phyloP scores from a whole-genome alignment of 352 stramenopile genomes.

The Paralagenidium karlingii region DNA sequence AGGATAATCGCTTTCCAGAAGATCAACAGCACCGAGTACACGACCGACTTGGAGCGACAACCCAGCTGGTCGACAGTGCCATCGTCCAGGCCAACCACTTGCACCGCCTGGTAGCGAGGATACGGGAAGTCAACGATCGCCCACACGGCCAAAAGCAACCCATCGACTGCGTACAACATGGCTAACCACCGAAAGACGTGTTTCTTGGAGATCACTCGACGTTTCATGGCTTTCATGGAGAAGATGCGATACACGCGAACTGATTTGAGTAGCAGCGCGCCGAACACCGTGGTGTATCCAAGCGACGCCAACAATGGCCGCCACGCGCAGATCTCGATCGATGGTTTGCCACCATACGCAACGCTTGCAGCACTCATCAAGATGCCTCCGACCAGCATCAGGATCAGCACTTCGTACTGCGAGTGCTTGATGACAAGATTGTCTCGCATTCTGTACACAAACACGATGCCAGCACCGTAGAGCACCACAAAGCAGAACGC shows the following conservation, averaged over 20 bases:
- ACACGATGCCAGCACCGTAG: conserved; percentile 14
- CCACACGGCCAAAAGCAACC: conserved; percentile 23
- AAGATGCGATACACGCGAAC: conserved; percentile 47
- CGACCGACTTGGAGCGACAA: too few relatives aligned
- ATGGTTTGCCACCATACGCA: conserved; percentile 28
- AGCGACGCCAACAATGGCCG: conserved; percentile 19
- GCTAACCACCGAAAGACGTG: conserved; percentile 27
- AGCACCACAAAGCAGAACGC: conserved; percentile 8
- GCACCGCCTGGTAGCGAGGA: conserved; percentile 8
- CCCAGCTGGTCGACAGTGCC: too few relatives aligned
- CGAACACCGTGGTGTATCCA: conserved; percentile 32
- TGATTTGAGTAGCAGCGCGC: conserved; percentile 27
- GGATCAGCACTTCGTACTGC: conserved; percentile 44
- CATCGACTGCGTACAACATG: conserved; percentile 19
- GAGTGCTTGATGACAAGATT: conserved; percentile 47
- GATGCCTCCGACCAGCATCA: conserved; percentile 35
- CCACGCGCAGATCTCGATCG: conserved; percentile 12
- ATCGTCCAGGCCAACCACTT: too few relatives aligned
- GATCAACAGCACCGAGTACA: too few relatives aligned
- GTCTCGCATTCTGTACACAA: conserved; percentile 14
- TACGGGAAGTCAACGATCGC: conserved; percentile 21
- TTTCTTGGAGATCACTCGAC: conserved; percentile 15
- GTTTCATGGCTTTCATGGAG: conserved; percentile 24
- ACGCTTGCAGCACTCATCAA: conserved; percentile 23
- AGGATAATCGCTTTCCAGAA: too few relatives aligned